Evolutionary conservation across 768 basidiomycete species (phyloP), one percentile per base, ranked within the genome.

Genomic region (Tricholoma bakamatsutake): DNA sequence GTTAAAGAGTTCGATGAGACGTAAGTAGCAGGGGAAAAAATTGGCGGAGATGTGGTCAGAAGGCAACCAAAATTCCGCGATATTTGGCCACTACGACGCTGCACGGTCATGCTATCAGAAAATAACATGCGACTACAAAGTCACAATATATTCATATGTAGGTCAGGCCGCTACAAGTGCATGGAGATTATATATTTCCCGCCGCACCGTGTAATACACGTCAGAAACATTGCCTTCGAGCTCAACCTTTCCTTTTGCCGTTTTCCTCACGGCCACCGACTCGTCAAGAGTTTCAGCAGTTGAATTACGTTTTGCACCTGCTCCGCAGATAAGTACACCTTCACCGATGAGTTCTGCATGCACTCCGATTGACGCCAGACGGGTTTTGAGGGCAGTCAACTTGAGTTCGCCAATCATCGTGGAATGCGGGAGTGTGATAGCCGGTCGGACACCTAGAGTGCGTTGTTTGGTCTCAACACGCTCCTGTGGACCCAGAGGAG

Each of bases 361-460:
- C 46, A 98, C 84, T 9, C 87, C 86, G 2, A 92, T 73, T 1
- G 82, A 69, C 4, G 84, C 77, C 18, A 99, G 77, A 5, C 86
- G 83, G n/a, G 85, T 68, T 69, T 98, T 97, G 47, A 99, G 80
- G 1, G 83, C 81, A 0, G 93, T 94, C 28, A 99, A 76, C 67
- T 97, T 94, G 40, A 99, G 81, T 65, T 98, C 97, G 50, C 97
- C 97, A 54, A 99, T 97, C 87, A 98, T 96, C 6, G 95, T 90
- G 0, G 96, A 95, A 57, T 85, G 83, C 1, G 93, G 92, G 2
- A 98, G 76, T 2, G 82, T 73, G 9, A 81, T 77, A 17, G 80
- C 74, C 13, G 84, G 79, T 30, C 89, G 82, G n/a, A 84, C 79
- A 15, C 87, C 88, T 18, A 90, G 77, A 33, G 76, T 73, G 17